phyloP scores from a whole-genome alignment of 2,329 filamentous ascomycete species.

The Cyphellophora europaea region DNA sequence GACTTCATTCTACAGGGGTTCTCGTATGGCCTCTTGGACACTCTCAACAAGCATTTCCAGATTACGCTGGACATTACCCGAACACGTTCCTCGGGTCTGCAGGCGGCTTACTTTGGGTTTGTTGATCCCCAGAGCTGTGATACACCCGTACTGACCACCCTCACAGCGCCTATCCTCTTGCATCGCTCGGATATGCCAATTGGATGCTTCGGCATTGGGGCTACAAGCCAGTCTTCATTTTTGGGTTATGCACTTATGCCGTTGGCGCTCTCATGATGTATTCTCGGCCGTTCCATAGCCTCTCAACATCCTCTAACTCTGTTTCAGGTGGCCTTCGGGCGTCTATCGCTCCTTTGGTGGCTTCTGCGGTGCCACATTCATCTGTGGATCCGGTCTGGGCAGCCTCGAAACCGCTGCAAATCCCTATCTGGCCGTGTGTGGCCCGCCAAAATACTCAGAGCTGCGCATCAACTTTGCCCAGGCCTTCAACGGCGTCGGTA shows the following conservation, averaged over 20 bases:
- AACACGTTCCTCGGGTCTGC: slow-evolving; percentile 50
- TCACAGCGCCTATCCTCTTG: slow-evolving; percentile 41
- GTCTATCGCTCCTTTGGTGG: slow-evolving; percentile 64
- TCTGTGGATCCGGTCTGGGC: slow-evolving; percentile 63
- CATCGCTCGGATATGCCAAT: slow-evolving; percentile 43
- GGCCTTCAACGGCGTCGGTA: slow-evolving; percentile 66
- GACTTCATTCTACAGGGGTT: slow-evolving; percentile 24
- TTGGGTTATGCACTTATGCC: slow-evolving; percentile 60
- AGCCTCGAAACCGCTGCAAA: slow-evolving; percentile 71
- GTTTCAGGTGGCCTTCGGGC: slow-evolving; percentile 56
- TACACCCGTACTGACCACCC: background rate
- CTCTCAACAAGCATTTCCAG: slow-evolving; percentile 48
- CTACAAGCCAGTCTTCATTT: slow-evolving; percentile 72
- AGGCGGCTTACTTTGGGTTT: slow-evolving; percentile 53
- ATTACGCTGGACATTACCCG: slow-evolving; percentile 44
- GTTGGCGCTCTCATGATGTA: slow-evolving; percentile 65
- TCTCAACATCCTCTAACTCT: slow-evolving; percentile 24
- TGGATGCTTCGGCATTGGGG: slow-evolving; percentile 62
- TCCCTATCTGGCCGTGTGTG: slow-evolving; percentile 65
- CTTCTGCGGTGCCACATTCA: slow-evolving; percentile 59
- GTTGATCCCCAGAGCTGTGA: background rate
- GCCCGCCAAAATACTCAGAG: slow-evolving; percentile 60
- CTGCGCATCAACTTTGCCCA: slow-evolving; percentile 70
- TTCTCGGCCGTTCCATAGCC: slow-evolving; percentile 35
- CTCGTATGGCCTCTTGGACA: slow-evolving; percentile 38